Percentiles rank a stretch among this genome's conserved stretches.
phyloP scores from a whole-genome alignment of 345 rosid species.

The Reutealis trisperma region DNA sequence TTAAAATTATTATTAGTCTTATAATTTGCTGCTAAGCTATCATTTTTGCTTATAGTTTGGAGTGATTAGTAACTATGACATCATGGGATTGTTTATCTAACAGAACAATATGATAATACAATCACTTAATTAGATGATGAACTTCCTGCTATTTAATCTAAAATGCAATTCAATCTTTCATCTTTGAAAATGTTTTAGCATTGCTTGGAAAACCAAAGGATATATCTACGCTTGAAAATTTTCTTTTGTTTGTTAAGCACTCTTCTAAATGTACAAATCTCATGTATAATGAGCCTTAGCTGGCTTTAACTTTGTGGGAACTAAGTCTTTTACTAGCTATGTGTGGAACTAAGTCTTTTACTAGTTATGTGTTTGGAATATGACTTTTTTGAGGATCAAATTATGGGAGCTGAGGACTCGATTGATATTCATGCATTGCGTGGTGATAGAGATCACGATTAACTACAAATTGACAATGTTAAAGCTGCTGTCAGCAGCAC shows the following conservation, averaged over 20 bases:
- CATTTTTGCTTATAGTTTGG: neutral
- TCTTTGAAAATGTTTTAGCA: neutral
- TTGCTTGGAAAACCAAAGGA: neutral
- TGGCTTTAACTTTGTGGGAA: neutral
- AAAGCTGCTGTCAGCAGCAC: no score
- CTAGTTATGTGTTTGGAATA: neutral
- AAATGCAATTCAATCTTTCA: neutral
- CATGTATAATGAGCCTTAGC: no score
- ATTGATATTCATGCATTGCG: no score
- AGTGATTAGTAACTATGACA: neutral
- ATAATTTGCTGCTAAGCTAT: neutral
- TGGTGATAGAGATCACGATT: no score
- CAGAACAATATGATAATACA: no score
- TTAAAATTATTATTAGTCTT: no score
- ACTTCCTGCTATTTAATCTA: neutral
- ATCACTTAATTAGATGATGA: neutral
- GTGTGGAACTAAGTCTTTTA: neutral
- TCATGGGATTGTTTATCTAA: neutral
- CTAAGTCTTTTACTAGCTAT: neutral
- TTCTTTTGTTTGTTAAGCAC: no score
- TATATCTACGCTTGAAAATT: no score
- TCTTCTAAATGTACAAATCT: no score
- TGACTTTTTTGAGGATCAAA: no score
- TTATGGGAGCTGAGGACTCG: no score
- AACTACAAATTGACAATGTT: no score